A percentile compares a stretch with the other conserved stretches of the same genome.
These are phyloP conservation scores for Suzukiozyma palmioleophila DNA, from an alignment of 1,139 yeast genomes.

Conservation along the genomic window DNA sequence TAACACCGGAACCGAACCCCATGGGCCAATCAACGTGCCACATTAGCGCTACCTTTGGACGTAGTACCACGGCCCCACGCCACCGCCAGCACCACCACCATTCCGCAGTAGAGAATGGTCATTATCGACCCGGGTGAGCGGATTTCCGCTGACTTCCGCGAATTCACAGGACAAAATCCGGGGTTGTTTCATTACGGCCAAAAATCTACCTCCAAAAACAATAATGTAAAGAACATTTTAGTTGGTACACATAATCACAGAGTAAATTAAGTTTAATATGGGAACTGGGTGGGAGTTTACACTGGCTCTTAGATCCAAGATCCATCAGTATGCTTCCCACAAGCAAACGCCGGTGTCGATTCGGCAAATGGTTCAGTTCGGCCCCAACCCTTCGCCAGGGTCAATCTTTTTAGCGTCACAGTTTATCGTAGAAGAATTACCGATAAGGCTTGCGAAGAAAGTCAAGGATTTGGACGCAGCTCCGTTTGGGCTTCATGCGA, in stretches of 20 bases:
- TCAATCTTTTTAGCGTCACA: conserved; percentile 79
- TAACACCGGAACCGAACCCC: too few species aligned
- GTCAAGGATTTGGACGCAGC: conserved; percentile 80
- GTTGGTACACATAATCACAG: too few species aligned
- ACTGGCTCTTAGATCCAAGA: conserved; percentile 33
- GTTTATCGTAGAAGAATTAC: conserved; percentile 82
- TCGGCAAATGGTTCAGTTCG: conserved; percentile 92
- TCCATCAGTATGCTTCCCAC: conserved; percentile 58
- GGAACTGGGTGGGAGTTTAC: conserved; percentile 47
- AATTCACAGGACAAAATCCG: not conserved
- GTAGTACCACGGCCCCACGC: too few species aligned
- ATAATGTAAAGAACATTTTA: too few species aligned
- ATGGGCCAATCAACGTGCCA: too few species aligned
- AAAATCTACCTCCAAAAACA: too few species aligned
- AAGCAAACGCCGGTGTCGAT: conserved; percentile 84
- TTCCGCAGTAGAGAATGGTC: too few species aligned
- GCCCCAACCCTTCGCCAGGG: conserved; percentile 73
- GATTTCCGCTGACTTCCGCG: not conserved
- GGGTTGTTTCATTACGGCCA: not conserved
- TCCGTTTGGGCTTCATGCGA: conserved; percentile 68
- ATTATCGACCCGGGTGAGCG: too few species aligned
- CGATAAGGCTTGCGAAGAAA: conserved; percentile 80
- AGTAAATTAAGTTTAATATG: conserved; percentile 16
- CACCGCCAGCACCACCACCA: too few species aligned
- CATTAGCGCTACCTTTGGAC: too few species aligned